Evolutionary conservation across 1,284 basidiomycete genomes (phyloP).

Genomic region (Cutaneotrichosporon sp.): DNA sequence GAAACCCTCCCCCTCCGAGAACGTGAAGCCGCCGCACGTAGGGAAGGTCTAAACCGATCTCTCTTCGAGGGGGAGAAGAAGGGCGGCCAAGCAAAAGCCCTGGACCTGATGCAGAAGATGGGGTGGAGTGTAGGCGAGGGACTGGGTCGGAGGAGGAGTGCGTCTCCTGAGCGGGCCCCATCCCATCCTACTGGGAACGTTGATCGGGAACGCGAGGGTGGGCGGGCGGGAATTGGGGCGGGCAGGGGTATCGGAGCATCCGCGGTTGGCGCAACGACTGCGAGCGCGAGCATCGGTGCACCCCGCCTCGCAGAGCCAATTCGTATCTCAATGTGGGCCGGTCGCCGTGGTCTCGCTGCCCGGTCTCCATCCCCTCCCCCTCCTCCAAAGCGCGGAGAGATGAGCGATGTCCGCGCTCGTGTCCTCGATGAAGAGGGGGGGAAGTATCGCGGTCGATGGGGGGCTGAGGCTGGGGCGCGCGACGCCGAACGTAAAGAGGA

Average conservation of each 20-base stretch:
- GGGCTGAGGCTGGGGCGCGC: conserved; percentile 35
- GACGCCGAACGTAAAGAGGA: conserved; percentile 40
- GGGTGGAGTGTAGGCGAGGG: conserved; percentile 53
- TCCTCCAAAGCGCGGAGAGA: conserved; percentile 27
- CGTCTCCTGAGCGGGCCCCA: conserved; percentile 21
- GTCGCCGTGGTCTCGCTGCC: conserved; percentile 40
- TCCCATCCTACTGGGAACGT: conserved; percentile 15
- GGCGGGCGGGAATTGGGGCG: conserved; percentile 16
- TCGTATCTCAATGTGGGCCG: conserved; percentile 49
- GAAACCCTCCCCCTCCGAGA: conserved; percentile 16
- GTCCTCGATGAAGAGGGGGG: conserved; percentile 39
- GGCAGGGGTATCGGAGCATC: conserved; percentile 17
- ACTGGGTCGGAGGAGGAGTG: conserved; percentile 37
- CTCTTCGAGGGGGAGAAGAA: conserved; percentile 34
- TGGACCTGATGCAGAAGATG: conserved; percentile 54
- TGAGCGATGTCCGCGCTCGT: conserved; percentile 33
- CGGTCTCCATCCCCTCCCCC: conserved; percentile 45
- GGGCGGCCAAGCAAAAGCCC: conserved; percentile 38
- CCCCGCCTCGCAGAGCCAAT: conserved; percentile 42
- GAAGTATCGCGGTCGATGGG: conserved; percentile 40
- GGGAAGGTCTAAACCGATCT: conserved; percentile 41
- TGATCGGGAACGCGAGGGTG: conserved; percentile 16
- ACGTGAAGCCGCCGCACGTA: conserved; percentile 40
- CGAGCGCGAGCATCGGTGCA: conserved; percentile 6
- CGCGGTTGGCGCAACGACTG: too few relatives aligned